A percentile compares a stretch with the other conserved stretches of the same genome.
Evolutionary conservation across 306 rosid genomes (phyloP).

Genomic region (Quercus berberidifolia): DNA sequence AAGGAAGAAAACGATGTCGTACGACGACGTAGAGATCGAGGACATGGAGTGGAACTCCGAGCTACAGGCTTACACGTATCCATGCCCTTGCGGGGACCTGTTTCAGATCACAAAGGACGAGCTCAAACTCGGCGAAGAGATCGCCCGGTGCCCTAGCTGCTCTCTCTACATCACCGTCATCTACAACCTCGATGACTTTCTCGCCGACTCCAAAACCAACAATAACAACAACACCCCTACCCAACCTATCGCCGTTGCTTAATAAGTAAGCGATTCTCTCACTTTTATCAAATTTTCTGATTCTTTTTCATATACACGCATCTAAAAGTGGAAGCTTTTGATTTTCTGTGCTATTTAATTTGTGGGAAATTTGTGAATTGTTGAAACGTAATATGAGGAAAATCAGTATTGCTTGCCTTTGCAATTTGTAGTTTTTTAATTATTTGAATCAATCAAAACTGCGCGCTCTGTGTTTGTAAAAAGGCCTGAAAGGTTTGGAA

Average conservation of each 20-base stretch:
- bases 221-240: conserved; percentile 40
- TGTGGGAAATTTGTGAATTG: too few species aligned
- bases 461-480: neutral
- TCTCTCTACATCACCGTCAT: conserved; percentile 90
- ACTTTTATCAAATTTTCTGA: too few species aligned
- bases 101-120: conserved; percentile 92
- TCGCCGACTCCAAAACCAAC: conserved; percentile 27
- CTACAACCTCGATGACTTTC: conserved; percentile 81
- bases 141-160: conserved; percentile 97
- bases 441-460: neutral
- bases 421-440: neutral
- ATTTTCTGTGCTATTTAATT: too few species aligned
- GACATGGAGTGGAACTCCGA: conserved; percentile 98
- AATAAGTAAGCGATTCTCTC: neutral
- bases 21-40: conserved; percentile 96
- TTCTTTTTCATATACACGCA: too few species aligned
- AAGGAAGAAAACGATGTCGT: conserved; percentile 57
- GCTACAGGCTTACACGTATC: conserved; percentile 76
- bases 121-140: conserved; percentile 85
- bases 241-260: conserved; percentile 50
- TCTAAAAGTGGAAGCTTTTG: neutral
- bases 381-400: too few species aligned
- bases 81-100: conserved; percentile 95
- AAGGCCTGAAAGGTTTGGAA: too few species aligned
- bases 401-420: neutral